These are phyloP conservation scores for Hericium erinaceus DNA, from an alignment of 768 basidiomycete species.

Conservation along the genomic window DNA sequence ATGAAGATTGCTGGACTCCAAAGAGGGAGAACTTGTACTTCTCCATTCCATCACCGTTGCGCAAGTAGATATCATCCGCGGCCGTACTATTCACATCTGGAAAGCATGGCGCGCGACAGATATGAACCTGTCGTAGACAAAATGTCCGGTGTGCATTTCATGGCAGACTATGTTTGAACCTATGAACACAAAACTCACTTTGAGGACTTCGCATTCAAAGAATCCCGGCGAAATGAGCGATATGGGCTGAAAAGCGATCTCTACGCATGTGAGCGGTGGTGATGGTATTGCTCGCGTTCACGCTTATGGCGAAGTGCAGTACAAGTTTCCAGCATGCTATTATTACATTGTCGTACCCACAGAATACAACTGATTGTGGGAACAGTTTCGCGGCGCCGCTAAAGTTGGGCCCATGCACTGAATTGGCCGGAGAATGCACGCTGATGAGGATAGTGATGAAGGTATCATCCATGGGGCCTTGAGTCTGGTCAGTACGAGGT, in stretches of 20 bases:
- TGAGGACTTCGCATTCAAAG: background rate
- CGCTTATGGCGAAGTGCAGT: background rate
- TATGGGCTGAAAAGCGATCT: background rate
- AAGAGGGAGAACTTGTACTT: background rate
- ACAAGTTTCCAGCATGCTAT: no score
- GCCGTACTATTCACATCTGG: background rate
- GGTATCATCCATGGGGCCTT: background rate
- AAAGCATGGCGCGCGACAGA: background rate
- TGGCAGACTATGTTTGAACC: no score
- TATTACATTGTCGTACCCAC: no score
- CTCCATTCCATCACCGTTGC: background rate
- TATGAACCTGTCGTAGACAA: background rate
- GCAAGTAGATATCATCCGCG: background rate
- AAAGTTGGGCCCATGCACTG: background rate
- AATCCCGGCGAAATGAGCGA: background rate
- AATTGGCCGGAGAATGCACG: no score
- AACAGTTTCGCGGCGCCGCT: background rate
- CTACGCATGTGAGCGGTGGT: background rate
- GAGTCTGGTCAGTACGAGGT: background rate
- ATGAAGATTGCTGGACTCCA: background rate
- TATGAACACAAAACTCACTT: no score
- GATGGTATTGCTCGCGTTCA: background rate
- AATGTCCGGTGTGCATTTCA: background rate
- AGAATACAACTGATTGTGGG: no score
- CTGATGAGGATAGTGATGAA: no score